Evolutionary conservation across 768 basidiomycete species (phyloP), one percentile per base, ranked within the genome.

Genomic region (Mycena rebaudengoi): DNA sequence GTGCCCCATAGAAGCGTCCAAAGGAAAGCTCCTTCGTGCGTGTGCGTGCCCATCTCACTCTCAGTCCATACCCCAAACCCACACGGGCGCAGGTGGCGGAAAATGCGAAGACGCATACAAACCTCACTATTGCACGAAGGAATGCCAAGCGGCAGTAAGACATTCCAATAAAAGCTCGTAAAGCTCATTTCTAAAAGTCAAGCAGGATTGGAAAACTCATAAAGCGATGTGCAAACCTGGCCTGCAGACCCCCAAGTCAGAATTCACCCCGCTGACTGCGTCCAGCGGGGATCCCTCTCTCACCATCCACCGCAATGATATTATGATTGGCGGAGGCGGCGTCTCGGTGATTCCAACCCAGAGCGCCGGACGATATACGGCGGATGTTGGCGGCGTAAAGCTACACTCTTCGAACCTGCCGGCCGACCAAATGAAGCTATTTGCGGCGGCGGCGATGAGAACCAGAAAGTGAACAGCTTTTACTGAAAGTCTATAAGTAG

Each of bases 51-150:
- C 16, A 25, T 43, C 29, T 4, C 23, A 26, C 33, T n/a, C 13
- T 52, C 35, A 37, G 18, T 37, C 30, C n/a, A 25, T 32, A 26
- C 23, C 11, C 29, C 26, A 41, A 43, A 30, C 13, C n/a, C n/a
- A 55, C 44, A 43, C 28, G 33, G n/a, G 37, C 33, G 14, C 43
- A 58, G 56, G 56, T 58, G 56, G 33, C 13, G 56, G 56, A 21
- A 58, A 58, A 58, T 58, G 56, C 35, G 56, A 58, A 29, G 45
- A 48, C 32, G 33, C 56, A 2, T 58, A 58, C 26, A 58, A 58
- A 18, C 56, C 56, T 30, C 45, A 45, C 7, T 58, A 58, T 29
- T 58, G 56, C 39, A 58, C 56, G 35, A 58, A 58, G 26, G 44
- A 58, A 48, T 58, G 56, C 33, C 56, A 58, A 45, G 26, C 28